phyloP scores from a whole-genome alignment of 1,139 yeast genomes.

The Blastobotrys ciferrii region DNA sequence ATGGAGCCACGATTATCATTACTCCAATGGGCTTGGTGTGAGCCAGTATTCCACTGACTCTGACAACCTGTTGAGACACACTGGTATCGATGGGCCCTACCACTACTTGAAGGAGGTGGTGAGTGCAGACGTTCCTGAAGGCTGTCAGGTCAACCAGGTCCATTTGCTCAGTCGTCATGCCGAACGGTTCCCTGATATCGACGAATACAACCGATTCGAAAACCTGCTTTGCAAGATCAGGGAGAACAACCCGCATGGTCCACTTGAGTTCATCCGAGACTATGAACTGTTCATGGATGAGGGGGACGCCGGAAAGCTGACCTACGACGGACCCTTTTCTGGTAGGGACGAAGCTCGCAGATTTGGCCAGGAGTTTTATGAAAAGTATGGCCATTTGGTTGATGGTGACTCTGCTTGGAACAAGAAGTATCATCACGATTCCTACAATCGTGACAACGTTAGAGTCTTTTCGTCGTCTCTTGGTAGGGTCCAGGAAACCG shows the following conservation, averaged over 20 bases:
- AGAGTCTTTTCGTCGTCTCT: conserved; percentile 19
- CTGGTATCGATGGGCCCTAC: conserved; percentile 5
- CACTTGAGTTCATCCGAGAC: conserved; percentile 19
- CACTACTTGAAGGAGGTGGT: background rate
- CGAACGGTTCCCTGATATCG: conserved; percentile 20
- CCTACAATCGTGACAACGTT: background rate
- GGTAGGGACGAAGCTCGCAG: conserved; percentile 17
- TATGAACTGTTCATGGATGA: conserved; percentile 17
- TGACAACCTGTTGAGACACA: conserved; percentile 1
- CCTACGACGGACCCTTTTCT: conserved; percentile 21
- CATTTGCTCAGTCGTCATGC: conserved; percentile 20
- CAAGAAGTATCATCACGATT: too few relatives aligned
- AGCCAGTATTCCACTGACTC: conserved; percentile 1
- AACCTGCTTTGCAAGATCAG: conserved; percentile 14
- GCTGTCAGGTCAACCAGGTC: conserved; percentile 18
- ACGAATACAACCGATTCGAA: conserved; percentile 3
- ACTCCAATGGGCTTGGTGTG: background rate
- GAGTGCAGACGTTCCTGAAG: background rate
- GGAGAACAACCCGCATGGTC: conserved; percentile 12
- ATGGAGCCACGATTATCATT: background rate
- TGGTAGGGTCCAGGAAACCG: conserved; percentile 22
- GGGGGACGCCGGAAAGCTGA: conserved; percentile 19
- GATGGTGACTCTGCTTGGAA: background rate
- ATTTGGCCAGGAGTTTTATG: conserved; percentile 15
- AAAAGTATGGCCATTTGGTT: conserved; percentile 17